phyloP scores from a whole-genome alignment of 306 rosid genomes.

The Pyrus pyrifolia region DNA sequence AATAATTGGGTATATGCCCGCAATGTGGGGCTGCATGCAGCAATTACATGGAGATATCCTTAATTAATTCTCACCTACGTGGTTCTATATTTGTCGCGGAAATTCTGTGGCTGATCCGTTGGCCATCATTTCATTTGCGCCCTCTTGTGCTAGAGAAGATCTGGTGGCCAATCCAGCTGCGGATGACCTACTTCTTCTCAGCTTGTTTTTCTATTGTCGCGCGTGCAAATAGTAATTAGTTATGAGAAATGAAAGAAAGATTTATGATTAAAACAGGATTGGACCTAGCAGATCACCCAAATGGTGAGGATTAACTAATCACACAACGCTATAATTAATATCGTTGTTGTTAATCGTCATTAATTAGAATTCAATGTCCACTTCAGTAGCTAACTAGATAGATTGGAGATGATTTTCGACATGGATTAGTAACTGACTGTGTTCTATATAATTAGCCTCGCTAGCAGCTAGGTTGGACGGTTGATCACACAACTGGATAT shows the following conservation, averaged over 20 bases:
- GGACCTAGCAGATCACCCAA: too few relatives aligned
- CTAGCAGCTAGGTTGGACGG: too few relatives aligned
- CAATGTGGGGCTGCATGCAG: not conserved
- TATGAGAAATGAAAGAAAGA: too few relatives aligned
- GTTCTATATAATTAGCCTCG: too few relatives aligned
- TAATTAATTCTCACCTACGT: not conserved
- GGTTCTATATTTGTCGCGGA: not conserved
- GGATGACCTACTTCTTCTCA: not conserved
- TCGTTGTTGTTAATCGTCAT: not conserved
- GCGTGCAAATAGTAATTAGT: not conserved
- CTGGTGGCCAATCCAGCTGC: not conserved
- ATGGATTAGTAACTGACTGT: too few relatives aligned
- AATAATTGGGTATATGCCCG: not conserved
- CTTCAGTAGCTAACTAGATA: too few relatives aligned
- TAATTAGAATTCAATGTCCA: too few relatives aligned
- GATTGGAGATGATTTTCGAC: too few relatives aligned
- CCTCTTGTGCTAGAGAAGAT: not conserved
- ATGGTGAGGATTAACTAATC: too few relatives aligned
- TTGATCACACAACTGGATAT: too few relatives aligned
- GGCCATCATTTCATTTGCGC: not conserved
- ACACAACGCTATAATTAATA: too few relatives aligned
- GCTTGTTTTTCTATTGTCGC: not conserved
- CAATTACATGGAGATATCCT: not conserved
- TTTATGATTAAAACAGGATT: not conserved
- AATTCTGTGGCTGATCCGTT: not conserved